A percentile compares a stretch with the other conserved stretches of the same genome.
phyloP scores from a whole-genome alignment of 2,329 filamentous ascomycete species.

The Scytalidium lignicola region DNA sequence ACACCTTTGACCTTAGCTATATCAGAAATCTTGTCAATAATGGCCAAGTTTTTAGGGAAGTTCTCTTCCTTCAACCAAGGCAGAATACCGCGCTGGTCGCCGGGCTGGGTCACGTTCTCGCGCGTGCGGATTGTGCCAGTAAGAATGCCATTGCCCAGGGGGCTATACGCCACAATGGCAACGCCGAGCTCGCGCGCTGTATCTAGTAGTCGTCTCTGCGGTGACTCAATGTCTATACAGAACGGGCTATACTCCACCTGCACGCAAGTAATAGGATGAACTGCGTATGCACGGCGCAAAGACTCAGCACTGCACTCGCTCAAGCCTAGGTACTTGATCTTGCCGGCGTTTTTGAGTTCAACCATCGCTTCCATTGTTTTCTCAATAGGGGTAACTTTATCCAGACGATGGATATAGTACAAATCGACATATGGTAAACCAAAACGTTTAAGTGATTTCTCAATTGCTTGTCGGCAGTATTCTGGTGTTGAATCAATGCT shows the following conservation, averaged over 20 bases:
- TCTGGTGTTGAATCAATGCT: constrained; percentile 31
- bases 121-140: constrained; percentile 28
- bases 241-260: constrained; percentile 50
- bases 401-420: constrained; percentile 35
- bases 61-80: constrained; percentile 42
- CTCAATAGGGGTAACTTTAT: constrained; percentile 36
- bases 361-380: constrained; percentile 43
- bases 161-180: constrained; percentile 41
- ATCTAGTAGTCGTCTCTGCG: constrained; percentile 31
- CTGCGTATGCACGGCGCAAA: constrained; percentile 37
- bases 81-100: constrained; percentile 27
- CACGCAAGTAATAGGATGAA: constrained; percentile 42
- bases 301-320: constrained; percentile 42
- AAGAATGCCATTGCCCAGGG: constrained; percentile 42
- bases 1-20: constrained; percentile 40
- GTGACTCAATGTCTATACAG: constrained; percentile 41
- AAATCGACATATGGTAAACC: constrained; percentile 36
- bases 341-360: constrained; percentile 38
- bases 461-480: constrained; percentile 33
- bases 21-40: constrained; percentile 37
- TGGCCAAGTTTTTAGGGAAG: constrained; percentile 44
- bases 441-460: constrained; percentile 33
- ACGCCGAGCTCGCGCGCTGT: constrained; percentile 35
- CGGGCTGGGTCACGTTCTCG: constrained; percentile 4
- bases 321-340: constrained; percentile 44